Evolutionary conservation across 225 moss, liverwort and hornwort species (phyloP), one percentile per base, ranked within the genome.

Genomic region (Asterella californica): DNA sequence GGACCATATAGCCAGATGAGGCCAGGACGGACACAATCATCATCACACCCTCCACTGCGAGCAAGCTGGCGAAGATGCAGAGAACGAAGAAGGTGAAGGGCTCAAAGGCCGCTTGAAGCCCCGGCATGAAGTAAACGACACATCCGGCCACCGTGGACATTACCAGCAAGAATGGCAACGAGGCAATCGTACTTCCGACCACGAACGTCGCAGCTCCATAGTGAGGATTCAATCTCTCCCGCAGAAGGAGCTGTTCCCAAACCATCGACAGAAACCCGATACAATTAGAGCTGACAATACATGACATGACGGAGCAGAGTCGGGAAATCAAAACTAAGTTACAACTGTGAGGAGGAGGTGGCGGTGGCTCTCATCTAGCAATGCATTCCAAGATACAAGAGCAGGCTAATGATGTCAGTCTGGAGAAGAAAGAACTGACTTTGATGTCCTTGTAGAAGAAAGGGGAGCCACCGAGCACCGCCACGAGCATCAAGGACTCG

Each of bases 111-210:
- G 85, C 80, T 62, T 82, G 79, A 46, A 85, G 64, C 4, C 85
- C 77, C 38, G 82, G 82, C 72, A 82, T 82, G 77, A 85, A 85
- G 37, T 85, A 85, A 7, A 85, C 85, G 53, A 85, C 85, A 46
- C 82, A 71, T 29, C 75, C 79, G 18, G 82, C 76, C 46, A 85
- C 82, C 25, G 72, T 67, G 38, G 82, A 79, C 38, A 79, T 82
- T 57, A 85, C 80, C 76, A 79, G 79, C 53, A 82, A 70, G n/a
- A 85, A 85, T n/a, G 85, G 85, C 85, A 85, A 50, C 21, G 82
- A 80, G 30, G 85, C 82, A 25, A 82, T 61, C 0, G 76, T 78
- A 48, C 82, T 80, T 21, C 72, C 85, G 4, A 85, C 66, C 46
- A 85, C 79, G 36, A 85, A 82, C 25, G 85, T 76, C 19, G 47